phyloP scores from a whole-genome alignment of 257 asterid genomes.

The Solanum rostratum region DNA sequence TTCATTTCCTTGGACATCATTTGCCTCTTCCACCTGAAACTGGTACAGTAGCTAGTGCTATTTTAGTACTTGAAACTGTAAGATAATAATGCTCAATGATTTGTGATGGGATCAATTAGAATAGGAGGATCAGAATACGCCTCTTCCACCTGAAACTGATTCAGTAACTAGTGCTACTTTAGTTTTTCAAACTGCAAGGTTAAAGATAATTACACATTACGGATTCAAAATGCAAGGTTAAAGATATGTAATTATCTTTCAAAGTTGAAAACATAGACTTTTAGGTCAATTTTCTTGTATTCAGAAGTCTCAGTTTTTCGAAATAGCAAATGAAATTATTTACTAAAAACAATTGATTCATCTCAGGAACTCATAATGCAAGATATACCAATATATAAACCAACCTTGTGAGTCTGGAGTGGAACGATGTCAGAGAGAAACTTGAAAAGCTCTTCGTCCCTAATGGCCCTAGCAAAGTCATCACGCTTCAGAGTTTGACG shows the following conservation, averaged over 20 bases:
- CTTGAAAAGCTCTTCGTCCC: background rate
- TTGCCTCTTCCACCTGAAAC: background rate
- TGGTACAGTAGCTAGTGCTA: background rate
- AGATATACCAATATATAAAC: background rate
- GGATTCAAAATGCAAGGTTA: background rate
- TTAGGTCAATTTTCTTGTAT: background rate
- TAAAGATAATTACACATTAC: background rate
- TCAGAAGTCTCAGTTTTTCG: background rate
- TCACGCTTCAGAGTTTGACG: conserved; percentile 13
- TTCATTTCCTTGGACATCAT: background rate
- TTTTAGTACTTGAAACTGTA: background rate
- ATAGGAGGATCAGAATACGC: background rate
- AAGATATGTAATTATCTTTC: background rate
- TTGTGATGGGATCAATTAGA: background rate
- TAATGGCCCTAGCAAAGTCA: conserved; percentile 27
- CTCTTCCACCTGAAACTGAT: too few species aligned
- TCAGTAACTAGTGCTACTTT: too few species aligned
- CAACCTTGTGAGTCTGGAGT: conserved; percentile 13
- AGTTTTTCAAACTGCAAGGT: background rate
- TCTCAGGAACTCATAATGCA: background rate
- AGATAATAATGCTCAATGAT: background rate
- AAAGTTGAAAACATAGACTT: background rate
- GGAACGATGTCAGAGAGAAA: conserved; percentile 19
- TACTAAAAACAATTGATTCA: background rate
- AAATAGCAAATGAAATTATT: background rate